Base-by-base conservation (phyloP, 139 green algal species). In the Chlorella sp. region DNA sequence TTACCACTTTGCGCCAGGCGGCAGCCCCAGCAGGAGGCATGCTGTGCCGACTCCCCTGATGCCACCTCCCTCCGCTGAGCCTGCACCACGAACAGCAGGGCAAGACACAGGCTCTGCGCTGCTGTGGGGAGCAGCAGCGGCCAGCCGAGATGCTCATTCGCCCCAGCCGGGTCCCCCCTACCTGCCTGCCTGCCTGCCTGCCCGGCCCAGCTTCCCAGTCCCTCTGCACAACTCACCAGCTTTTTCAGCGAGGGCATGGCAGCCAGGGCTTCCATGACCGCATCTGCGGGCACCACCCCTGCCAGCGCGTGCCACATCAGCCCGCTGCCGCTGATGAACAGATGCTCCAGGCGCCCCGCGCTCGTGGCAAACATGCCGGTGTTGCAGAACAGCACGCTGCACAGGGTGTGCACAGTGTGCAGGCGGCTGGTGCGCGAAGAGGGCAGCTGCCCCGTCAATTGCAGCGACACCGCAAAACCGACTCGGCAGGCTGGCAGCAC, bases 41-140 rank as follows among this genome's bases (percentile, higher is more conserved):
- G 30, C 65, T 36, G 65, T 3, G n/a, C 51, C 51, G 4, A 11
- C 51, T 60, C 51, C 22, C 22, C 51, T 20, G 51, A 20, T 60
- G 51, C 13, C 30, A 38, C 22, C 28, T 20, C 32, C 2, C 43
- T 26, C 46, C 62, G 43, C 73, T 80, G 73, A 19, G 73, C 65
- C 32, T 80, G 73, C 74, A 80, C 74, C 74, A 80, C 74, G 48
- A 80, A 80, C n/a, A n/a, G n/a, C n/a, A n/a, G n/a, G n/a, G n/a
- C n/a, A n/a, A n/a, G n/a, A n/a, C n/a, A n/a, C n/a, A n/a, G n/a
- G n/a, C n/a, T n/a, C n/a, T n/a, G n/a, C n/a, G n/a, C n/a, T n/a
- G n/a, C n/a, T n/a, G n/a, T n/a, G n/a, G n/a, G n/a, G n/a, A n/a
- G n/a, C n/a, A n/a, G n/a, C n/a, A n/a, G n/a, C n/a, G n/a, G n/a